Base-by-base conservation (phyloP, 805 yeast genomes). In the Ogataea siamensis region DNA sequence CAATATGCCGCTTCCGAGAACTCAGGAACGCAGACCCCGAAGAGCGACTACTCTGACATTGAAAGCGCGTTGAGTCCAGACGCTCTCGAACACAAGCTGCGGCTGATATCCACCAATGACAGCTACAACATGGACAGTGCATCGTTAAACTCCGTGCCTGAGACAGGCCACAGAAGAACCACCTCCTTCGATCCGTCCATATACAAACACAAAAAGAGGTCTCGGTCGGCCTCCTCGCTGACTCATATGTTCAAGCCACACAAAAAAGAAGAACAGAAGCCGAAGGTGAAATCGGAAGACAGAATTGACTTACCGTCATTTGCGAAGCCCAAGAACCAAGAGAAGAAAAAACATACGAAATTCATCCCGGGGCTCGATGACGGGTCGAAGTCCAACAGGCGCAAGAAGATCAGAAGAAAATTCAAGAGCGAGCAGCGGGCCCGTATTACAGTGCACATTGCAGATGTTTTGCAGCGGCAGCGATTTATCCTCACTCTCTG, bases 391-490 rank as follows among this genome's bases (percentile, higher is more conserved):
- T 24, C 34, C n/a, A 25, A 32, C 12, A 48, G 71, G 28, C 55
- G 42, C 38, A 53, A 37, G 39, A 39, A 42, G 33, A 37, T 37
- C 19, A 45, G 36, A 62, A 64, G 47, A 51, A 65, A 43, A 57
- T 40, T 48, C 25, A 66, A 47, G 59, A 62, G 49, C 24, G 70
- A 67, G 32, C 68, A 67, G 21, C 62, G 68, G 37, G 89, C 91
- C 21, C 79, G 85, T 40, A 89, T 89, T 52, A 91, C 97, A 0
- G 94, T 91, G 9, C 97, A 91, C 57, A 86, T 89, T 51, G 93
- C 95, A 0, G 95, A 85, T 52, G 76, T 87, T 15, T 65, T 89
- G 15, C 95, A 89, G 57, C 73, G 96, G 40, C 96, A 89, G 57
- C 68, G 89, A 33, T 91, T 91, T 55, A 82, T 91, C 41, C 63